Evolutionary conservation across 1,139 yeast genomes (phyloP), one percentile per base, ranked within the genome.

Genomic region (Hyphopichia khmerensis): DNA sequence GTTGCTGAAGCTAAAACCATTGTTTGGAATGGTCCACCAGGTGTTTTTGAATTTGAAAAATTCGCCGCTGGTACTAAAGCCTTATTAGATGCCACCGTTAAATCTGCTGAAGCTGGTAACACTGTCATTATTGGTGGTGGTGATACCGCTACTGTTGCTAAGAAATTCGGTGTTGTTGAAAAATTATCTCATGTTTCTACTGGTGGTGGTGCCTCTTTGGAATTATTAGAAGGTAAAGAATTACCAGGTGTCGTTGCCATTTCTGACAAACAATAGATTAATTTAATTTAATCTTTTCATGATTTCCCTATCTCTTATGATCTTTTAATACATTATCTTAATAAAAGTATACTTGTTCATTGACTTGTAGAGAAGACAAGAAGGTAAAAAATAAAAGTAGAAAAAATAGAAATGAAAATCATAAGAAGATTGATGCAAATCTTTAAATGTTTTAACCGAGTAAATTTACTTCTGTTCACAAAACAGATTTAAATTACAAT

Each of bases 1-100:
- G 88, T 91, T 55, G 85, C 86, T 53, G 79, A 84, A 74, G 95
- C 98, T 57, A 89, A 90, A 83, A 93, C 98, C 62, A 91, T 91
- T 62, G 91, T 91, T 63, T 91, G 98, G 98, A 91, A 91, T 77
- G 98, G 98, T 67, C 98, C 98, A 51, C 96, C 98, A 70, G 98
- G 98, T 79, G 98, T 91, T 60, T 91, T 91, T 66, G 98, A 91
- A 77, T 90, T 91, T 64, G 96, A 88, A 52, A 79, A 79, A 62
- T 91, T 91, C 65, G 84, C 96, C 55, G 71, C 72, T 48, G 97
- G 97, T 74, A 91, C 98, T 65, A 87, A 89, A 77, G 70, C 88
- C 47, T 75, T 90, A 72, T 81, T 91, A 61, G 95, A 84, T 53
- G 96, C 93, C 56, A 84, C 84, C 61, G 95, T 89, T 57, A 77